Evolutionary conservation across 441 rosid species (phyloP).

Genomic region (Eruca vesicaria): DNA sequence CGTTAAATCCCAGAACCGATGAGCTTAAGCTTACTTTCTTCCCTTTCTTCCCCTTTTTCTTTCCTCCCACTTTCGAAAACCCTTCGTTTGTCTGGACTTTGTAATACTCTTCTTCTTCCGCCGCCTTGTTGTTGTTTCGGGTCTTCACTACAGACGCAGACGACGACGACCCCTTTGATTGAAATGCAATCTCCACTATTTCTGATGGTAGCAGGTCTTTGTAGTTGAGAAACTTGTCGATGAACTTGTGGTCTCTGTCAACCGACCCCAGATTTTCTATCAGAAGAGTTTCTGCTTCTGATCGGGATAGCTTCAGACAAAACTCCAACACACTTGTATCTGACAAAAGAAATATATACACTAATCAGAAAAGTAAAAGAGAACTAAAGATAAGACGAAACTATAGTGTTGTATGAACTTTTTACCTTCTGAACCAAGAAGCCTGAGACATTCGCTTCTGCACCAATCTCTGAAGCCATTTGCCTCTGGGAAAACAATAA

Average conservation of each 20-base stretch:
- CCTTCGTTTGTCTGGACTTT: conserved; percentile 41
- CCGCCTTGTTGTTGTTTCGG: conserved; percentile 39
- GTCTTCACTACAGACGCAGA: conserved; percentile 17
- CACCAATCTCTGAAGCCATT: conserved; percentile 98
- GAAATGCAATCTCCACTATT: conserved; percentile 79
- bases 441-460: conserved; percentile 79
- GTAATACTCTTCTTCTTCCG: conserved; percentile 17
- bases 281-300: conserved; percentile 89
- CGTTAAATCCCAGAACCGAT: conserved; percentile 81
- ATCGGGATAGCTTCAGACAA: conserved; percentile 90
- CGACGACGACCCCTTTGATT: conserved; percentile 45
- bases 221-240: conserved; percentile 86
- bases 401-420: background rate
- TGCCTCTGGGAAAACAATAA: conserved; percentile 65
- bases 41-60: conserved; percentile 87
- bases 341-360: conserved; percentile 24
- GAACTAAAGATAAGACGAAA: background rate
- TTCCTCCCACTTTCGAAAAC: conserved; percentile 62
- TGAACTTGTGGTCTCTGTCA: conserved; percentile 85
- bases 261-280: conserved; percentile 75
- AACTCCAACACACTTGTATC: conserved; percentile 93
- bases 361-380: conserved; percentile 5
- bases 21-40: conserved; percentile 93
- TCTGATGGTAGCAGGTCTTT: conserved; percentile 72
- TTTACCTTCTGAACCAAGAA: conserved; percentile 82